Percentiles rank a stretch among this genome's conserved stretches.
Conservation (phyloP, 2,329 filamentous ascomycete genomes). For the Neodidymelliopsis sp. region DNA sequence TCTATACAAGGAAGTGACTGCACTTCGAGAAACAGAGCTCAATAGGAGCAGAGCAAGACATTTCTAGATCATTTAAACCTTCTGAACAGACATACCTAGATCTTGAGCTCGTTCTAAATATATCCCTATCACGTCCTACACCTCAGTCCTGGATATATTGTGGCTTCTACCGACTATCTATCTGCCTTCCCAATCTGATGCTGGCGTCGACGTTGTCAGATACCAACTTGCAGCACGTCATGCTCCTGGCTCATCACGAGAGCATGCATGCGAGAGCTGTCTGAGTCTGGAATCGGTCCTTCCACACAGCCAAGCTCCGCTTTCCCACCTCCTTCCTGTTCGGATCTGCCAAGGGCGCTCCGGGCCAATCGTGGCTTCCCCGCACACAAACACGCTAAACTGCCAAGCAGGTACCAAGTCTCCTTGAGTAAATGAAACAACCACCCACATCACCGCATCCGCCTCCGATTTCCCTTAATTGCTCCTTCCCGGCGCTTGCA, state of each 20-base stretch:
- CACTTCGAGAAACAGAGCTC: too few species aligned
- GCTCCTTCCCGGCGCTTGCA: constrained; percentile 34
- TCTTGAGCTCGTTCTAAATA: too few species aligned
- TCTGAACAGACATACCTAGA: too few species aligned
- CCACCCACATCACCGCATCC: constrained; percentile 28
- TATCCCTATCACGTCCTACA: too few species aligned
- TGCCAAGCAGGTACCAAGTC: constrained; percentile 30
- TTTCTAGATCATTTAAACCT: too few species aligned
- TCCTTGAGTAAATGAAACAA: constrained; percentile 35
- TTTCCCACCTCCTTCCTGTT: constrained; percentile 28
- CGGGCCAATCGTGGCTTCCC: constrained; percentile 26
- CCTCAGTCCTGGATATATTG: too few species aligned
- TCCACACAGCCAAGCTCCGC: constrained; percentile 24
- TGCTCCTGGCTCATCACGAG: constrained; percentile 21
- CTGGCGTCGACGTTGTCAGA: constrained; percentile 21
- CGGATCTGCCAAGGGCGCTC: constrained; percentile 15
- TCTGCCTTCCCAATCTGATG: constrained; percentile 29
- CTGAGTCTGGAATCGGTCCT: constrained; percentile 22
- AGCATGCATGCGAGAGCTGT: constrained; percentile 11
- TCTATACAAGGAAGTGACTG: too few species aligned
- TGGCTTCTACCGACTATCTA: constrained; percentile 11
- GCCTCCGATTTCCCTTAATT: constrained; percentile 21
- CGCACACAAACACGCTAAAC: constrained; percentile 14
- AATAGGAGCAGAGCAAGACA: too few species aligned
- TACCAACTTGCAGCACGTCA: constrained; percentile 20